Conservation (phyloP, 2,329 filamentous ascomycete genomes). For the Neopestalotiopsis rosae region DNA sequence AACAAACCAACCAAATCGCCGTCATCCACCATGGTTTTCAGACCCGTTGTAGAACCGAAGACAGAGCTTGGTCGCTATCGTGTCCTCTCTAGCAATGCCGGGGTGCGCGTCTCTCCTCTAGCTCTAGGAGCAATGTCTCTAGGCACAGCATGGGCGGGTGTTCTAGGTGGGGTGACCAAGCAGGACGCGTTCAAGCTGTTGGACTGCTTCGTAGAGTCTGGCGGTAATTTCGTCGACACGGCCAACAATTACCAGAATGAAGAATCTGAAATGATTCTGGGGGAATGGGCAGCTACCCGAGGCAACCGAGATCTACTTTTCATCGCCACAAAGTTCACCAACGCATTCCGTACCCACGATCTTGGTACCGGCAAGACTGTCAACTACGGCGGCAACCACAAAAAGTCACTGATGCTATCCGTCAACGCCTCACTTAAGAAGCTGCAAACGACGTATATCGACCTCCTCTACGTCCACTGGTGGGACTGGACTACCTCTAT, state of each 20-base stretch:
- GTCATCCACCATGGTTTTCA: not conserved
- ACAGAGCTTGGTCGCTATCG: constrained; percentile 60
- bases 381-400: constrained; percentile 61
- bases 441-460: constrained; percentile 63
- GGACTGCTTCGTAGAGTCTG: constrained; percentile 59
- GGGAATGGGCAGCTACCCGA: constrained; percentile 59
- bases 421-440: constrained; percentile 60
- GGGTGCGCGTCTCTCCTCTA: constrained; percentile 58
- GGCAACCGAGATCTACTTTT: constrained; percentile 59
- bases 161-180: constrained; percentile 61
- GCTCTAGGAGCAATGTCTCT: constrained; percentile 59
- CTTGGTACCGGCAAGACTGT: constrained; percentile 43
- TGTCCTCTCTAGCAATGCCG: constrained; percentile 54
- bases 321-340: constrained; percentile 62
- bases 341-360: constrained; percentile 46
- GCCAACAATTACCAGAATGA: constrained; percentile 63
- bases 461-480: constrained; percentile 44
- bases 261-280: constrained; percentile 61
- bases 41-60: constrained; percentile 39
- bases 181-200: constrained; percentile 60
- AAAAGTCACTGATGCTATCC: constrained; percentile 61
- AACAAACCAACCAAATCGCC: not conserved
- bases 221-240: constrained; percentile 74
- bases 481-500: constrained; percentile 46
- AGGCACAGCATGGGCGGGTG: constrained; percentile 48